Base-by-base conservation (phyloP, 1,284 basidiomycete species). In the Fomitopsis pinicola region DNA sequence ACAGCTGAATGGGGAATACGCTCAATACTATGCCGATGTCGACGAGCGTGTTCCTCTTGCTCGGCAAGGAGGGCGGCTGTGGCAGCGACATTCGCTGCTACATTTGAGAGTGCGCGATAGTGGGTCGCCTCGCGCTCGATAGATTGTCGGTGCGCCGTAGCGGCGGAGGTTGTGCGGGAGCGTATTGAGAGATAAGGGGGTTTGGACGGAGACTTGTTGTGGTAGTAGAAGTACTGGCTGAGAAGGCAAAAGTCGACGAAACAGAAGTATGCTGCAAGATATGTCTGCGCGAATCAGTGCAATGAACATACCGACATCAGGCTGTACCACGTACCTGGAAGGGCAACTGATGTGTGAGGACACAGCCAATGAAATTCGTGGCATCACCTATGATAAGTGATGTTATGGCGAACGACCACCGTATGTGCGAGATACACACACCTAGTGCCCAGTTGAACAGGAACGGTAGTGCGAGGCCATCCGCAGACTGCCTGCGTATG, bases 291-390 rank as follows among this genome's bases (percentile, higher is more conserved):
- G 64, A 58, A 56, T 58, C 58, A 61, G 55, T 59, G n/a, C 45
- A 58, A 35, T 12, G 40, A 30, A 48, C 52, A 33, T 17, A 2
- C 2, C 9, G 50, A 50, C 45, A 52, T 30, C 62, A 40, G 26
- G 15, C 48, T 59, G 33, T 8, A 26, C 9, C n/a, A 71, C 83
- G 68, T 72, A 92, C 94, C 76, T 96, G 95, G 75, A 98, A 97
- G 14, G 94, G 94, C n/a, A 97, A 82, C 71, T 97, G 95, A 68
- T 90, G 82, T 1, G 95, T 97, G 58, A 98, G 80, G 63, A 97
- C 75, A 74, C 95, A 97, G 14, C 94, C 93, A 66, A 97, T 76
- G 42, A 97, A 81, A 73, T 97, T 97, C 28, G 94, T 94, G 38
- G 90, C 76, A 75, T 97, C 95, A 59, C 95, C 94, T 95, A 67